Evolutionary conservation across 2,329 filamentous ascomycete species (phyloP), one percentile per base, ranked within the genome.

Genomic region (Didymella glomerata): DNA sequence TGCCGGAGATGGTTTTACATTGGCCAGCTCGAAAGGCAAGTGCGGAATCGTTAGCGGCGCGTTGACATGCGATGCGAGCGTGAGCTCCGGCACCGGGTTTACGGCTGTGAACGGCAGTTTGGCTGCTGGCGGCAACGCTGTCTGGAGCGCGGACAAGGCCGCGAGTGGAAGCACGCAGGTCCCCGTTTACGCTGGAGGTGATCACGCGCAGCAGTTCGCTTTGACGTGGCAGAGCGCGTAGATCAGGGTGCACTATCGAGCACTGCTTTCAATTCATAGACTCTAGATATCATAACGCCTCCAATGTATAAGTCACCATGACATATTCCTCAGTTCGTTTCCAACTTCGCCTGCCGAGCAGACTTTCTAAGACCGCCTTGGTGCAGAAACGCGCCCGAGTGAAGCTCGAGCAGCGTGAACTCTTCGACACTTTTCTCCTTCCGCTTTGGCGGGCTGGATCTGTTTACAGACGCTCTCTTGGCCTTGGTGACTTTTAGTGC

Each of bases 31-130:
- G 9, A 76, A 76, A 63, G 75, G 75, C 24, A 74, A 73, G 30
- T 91, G 88, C 64, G 83, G 82, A 1, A 79, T 90, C 45, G 77
- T 82, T 4, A 75, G 78, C 3, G 82, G 81, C n/a, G 77, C 77
- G 6, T 80, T 90, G 41, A 82, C 78, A 14, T 90, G 88, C 70
- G 84, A 79, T 4, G 78, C 79, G 2, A 74, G 78, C n/a, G 79
- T 83, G 5, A 76, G 71, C 9, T 69, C 70, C 4, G 74, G 75
- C 3, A 80, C 80, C 0, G 73, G 77, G 0, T 84, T 84, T 61
- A 77, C 73, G 2, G 72, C 64, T 42, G 64, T 69, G 4, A 70
- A 75, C 4, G 73, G 71, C 2, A 71, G 71, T 9, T 51, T 84
- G 40, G 74, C 76, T 0, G 78, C 72, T 20, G 74, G 74, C 4